phyloP scores from a whole-genome alignment of 108 stramenopile genomes.

The Pseudonitzschia delicatissima region DNA sequence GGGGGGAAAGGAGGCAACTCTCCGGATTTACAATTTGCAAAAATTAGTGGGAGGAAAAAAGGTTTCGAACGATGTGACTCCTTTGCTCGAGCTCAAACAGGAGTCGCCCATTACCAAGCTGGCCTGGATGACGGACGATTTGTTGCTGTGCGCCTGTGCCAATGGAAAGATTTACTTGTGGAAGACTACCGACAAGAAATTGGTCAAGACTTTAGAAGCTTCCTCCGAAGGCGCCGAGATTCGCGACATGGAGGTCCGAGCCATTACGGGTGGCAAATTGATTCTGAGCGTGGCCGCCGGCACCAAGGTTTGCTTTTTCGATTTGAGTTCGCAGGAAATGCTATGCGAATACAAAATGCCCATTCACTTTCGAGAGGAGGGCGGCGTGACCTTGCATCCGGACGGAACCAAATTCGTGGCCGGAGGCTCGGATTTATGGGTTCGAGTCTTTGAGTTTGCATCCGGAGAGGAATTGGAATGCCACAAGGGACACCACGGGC shows the following conservation, averaged over 20 bases:
- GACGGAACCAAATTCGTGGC: slow-evolving; percentile 87
- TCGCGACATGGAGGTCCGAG: slow-evolving; percentile 86
- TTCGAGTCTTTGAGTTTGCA: slow-evolving; percentile 89
- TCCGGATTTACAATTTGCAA: slow-evolving; percentile 82
- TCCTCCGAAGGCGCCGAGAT: slow-evolving; percentile 60
- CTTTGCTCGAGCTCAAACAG: slow-evolving; percentile 15
- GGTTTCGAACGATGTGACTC: neutral
- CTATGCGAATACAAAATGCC: slow-evolving; percentile 73
- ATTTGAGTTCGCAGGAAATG: slow-evolving; percentile 14
- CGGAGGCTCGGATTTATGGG: slow-evolving; percentile 92
- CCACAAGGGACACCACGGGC: slow-evolving; percentile 98
- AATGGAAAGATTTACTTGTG: slow-evolving; percentile 76
- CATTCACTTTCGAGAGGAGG: slow-evolving; percentile 94
- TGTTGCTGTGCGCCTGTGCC: slow-evolving; percentile 52
- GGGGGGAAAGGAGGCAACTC: slow-evolving; percentile 91
- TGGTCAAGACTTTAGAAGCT: slow-evolving; percentile 35
- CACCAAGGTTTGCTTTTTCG: slow-evolving; percentile 82
- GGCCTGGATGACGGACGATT: slow-evolving; percentile 51
- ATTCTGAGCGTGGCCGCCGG: slow-evolving; percentile 89
- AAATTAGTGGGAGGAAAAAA: slow-evolving; percentile 8
- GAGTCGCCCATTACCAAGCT: slow-evolving; percentile 65
- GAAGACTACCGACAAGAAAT: slow-evolving; percentile 35
- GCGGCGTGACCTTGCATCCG: slow-evolving; percentile 91
- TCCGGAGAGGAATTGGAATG: slow-evolving; percentile 89
- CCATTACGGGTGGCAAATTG: slow-evolving; percentile 29